A percentile compares a stretch with the other conserved stretches of the same genome.
Conservation (phyloP, 805 yeast species). For the Candida loeiensis region DNA sequence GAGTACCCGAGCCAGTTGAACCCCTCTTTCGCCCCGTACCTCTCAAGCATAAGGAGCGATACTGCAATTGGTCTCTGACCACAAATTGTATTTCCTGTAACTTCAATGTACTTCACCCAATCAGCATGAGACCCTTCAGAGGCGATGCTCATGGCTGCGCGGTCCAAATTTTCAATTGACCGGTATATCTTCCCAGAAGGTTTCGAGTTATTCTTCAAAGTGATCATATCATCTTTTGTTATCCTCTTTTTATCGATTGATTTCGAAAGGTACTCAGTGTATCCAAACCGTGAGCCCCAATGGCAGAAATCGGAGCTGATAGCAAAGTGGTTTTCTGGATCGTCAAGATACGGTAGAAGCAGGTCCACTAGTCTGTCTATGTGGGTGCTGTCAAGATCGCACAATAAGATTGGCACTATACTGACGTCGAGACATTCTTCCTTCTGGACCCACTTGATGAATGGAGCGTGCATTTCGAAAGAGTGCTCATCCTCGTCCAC, state of each 20-base stretch:
- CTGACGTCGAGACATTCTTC: slow-evolving; percentile 48
- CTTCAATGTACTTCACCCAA: slow-evolving; percentile 65
- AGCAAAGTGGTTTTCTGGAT: slow-evolving; percentile 62
- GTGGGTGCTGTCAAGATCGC: slow-evolving; percentile 49
- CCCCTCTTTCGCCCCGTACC: slow-evolving; percentile 15
- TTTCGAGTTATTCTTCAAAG: neutral
- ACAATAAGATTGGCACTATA: slow-evolving; percentile 65
- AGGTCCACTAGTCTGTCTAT: slow-evolving; percentile 44
- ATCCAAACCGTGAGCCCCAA: slow-evolving; percentile 61
- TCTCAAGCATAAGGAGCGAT: slow-evolving; percentile 53
- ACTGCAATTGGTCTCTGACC: slow-evolving; percentile 82
- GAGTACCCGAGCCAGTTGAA: slow-evolving; percentile 76
- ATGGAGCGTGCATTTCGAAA: slow-evolving; percentile 92
- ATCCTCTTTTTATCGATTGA: neutral
- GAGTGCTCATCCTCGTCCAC: slow-evolving; percentile 86
- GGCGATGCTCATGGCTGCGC: slow-evolving; percentile 61
- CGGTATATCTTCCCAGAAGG: slow-evolving; percentile 51
- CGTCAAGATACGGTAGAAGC: slow-evolving; percentile 51
- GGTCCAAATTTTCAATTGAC: slow-evolving; percentile 74
- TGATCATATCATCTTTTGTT: slow-evolving; percentile 4
- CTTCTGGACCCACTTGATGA: slow-evolving; percentile 29
- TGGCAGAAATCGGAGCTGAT: slow-evolving; percentile 93
- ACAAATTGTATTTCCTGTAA: slow-evolving; percentile 87
- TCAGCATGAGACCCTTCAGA: slow-evolving; percentile 49
- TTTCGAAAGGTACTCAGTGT: slow-evolving; percentile 31